phyloP scores from a whole-genome alignment of 2,329 filamentous ascomycete species.

The Cercospora zeina region DNA sequence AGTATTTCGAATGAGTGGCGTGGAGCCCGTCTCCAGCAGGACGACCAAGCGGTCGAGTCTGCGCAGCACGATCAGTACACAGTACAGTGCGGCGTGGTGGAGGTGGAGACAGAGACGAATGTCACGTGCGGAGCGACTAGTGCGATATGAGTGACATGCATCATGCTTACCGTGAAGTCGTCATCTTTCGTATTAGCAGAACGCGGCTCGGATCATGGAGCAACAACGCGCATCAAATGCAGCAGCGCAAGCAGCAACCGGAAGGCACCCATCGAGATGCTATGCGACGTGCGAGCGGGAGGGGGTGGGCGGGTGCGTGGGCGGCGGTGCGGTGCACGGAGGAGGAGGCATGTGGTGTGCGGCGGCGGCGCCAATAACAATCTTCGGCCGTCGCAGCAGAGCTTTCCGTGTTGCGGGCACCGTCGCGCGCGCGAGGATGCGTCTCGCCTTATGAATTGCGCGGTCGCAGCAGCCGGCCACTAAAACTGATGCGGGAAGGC shows the following conservation, averaged over 20 bases:
- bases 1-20: slow-evolving; percentile 91
- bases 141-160: slow-evolving; percentile 18
- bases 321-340: neutral
- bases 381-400: slow-evolving; percentile 3
- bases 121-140: slow-evolving; percentile 14
- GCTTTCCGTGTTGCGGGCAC: slow-evolving; percentile 4
- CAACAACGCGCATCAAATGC: slow-evolving; percentile 6
- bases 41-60: slow-evolving; percentile 57
- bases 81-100: neutral
- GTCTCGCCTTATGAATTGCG: slow-evolving; percentile 5
- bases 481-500: neutral
- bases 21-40: slow-evolving; percentile 95
- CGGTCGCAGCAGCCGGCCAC: neutral
- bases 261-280: slow-evolving; percentile 16
- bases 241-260: slow-evolving; percentile 3
- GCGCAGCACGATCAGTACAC: slow-evolving; percentile 16
- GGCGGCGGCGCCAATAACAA: neutral
- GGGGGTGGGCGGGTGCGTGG: neutral
- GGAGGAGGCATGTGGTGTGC: slow-evolving; percentile 10
- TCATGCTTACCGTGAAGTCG: slow-evolving; percentile 20
- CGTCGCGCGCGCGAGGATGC: slow-evolving; percentile 1
- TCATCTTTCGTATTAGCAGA: slow-evolving; percentile 11
- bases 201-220: slow-evolving; percentile 4
- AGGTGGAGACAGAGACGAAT: neutral
- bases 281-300: neutral